Evolutionary conservation across 352 stramenopile species (phyloP).

Genomic region (Phytophthora boehmeriae): DNA sequence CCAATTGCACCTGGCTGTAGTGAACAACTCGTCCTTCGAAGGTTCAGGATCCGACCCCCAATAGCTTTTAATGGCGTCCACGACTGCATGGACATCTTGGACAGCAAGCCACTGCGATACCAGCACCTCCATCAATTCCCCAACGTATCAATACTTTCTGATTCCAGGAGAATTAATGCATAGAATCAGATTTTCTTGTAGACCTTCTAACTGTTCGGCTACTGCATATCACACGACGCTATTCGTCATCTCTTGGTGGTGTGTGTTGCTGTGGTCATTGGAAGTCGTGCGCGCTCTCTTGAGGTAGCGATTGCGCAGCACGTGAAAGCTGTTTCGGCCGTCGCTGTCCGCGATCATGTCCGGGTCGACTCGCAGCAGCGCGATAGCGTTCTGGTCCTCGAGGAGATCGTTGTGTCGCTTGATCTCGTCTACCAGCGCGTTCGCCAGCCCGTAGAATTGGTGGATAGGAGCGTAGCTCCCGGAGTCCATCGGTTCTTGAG

Average conservation of each 20-base stretch:
- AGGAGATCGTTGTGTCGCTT: conserved; percentile 67
- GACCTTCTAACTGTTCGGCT: too few species aligned
- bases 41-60: conserved; percentile 13
- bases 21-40: conserved; percentile 29
- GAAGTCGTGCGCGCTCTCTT: conserved; percentile 54
- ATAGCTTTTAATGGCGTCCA: conserved; percentile 15
- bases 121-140: background rate
- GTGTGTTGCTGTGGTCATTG: conserved; percentile 14
- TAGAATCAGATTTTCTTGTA: conserved; percentile 8
- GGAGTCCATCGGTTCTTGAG: conserved; percentile 20
- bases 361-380: conserved; percentile 58
- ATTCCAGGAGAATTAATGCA: background rate
- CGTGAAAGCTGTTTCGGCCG: conserved; percentile 53
- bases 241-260: conserved; percentile 14
- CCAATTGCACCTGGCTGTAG: conserved; percentile 20
- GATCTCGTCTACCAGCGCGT: conserved; percentile 54
- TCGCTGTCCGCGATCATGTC: conserved; percentile 56
- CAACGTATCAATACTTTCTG: background rate
- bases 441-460: conserved; percentile 38
- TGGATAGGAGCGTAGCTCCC: conserved; percentile 9
- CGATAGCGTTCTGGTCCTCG: conserved; percentile 78
- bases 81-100: conserved; percentile 2
- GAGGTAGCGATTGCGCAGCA: conserved; percentile 54
- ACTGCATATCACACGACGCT: conserved; percentile 21
- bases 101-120: background rate